Evolutionary conservation across 2,329 filamentous ascomycete genomes (phyloP).

Genomic region (Chaetomium sp.): DNA sequence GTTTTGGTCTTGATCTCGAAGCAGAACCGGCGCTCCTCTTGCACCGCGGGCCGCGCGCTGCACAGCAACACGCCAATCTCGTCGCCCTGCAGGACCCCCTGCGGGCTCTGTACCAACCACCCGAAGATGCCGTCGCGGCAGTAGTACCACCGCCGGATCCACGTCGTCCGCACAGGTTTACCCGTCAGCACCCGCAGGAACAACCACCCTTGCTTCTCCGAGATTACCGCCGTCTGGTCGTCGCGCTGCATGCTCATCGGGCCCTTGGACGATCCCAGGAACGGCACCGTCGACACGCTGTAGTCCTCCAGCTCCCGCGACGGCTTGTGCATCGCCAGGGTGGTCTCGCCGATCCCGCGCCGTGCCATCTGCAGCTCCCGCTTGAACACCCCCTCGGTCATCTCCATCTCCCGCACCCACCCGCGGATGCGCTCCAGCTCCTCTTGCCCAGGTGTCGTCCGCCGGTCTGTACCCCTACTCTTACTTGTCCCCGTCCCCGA

Average conservation of each 20-base stretch:
- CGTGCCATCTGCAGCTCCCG: conserved; percentile 73
- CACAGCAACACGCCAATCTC: conserved; percentile 93
- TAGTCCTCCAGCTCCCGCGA: conserved; percentile 93
- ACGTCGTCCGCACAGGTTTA: conserved; percentile 83
- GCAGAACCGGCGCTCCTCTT: conserved; percentile 91
- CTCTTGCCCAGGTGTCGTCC: conserved; percentile 51
- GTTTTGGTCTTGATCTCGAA: conserved; percentile 99
- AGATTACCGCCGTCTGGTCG: conserved; percentile 43
- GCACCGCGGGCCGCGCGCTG: conserved; percentile 81
- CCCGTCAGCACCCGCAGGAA: conserved; percentile 75
- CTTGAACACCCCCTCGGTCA: conserved; percentile 75
- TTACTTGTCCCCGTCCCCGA: conserved; percentile 40
- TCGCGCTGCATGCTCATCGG: conserved; percentile 57
- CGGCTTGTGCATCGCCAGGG: conserved; percentile 65
- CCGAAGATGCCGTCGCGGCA: conserved; percentile 94
- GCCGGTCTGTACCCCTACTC: neutral
- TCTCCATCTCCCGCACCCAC: conserved; percentile 93
- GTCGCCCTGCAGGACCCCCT: conserved; percentile 90
- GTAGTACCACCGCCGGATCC: conserved; percentile 92
- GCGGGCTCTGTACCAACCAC: conserved; percentile 76
- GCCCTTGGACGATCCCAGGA: conserved; percentile 60
- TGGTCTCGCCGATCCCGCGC: conserved; percentile 72
- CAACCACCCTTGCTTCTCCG: conserved; percentile 92
- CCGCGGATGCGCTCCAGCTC: conserved; percentile 90
- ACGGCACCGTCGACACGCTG: conserved; percentile 81